Evolutionary conservation across 139 green algal species (phyloP).

Genomic region (Asterochloris sp.): DNA sequence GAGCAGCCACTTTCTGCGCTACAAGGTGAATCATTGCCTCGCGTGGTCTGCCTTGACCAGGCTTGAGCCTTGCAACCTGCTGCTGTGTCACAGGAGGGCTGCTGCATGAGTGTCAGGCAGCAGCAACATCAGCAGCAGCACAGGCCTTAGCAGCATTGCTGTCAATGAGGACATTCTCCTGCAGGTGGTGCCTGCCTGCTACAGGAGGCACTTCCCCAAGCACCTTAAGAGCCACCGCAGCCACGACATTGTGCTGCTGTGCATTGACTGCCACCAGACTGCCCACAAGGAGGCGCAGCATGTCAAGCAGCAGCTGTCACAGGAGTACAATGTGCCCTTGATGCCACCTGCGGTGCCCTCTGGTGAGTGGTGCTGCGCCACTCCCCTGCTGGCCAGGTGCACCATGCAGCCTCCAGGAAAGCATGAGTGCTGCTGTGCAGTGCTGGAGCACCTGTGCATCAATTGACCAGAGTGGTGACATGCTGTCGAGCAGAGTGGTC

Average conservation of each 20-base stretch:
- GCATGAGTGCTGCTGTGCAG: not conserved
- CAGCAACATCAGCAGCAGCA: not conserved
- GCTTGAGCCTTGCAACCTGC: no score
- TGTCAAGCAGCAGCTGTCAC: conserved; percentile 55
- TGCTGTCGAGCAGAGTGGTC: no score
- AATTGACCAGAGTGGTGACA: not conserved
- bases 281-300: conserved; percentile 51
- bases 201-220: conserved; percentile 63
- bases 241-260: conserved; percentile 86
- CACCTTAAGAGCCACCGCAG: conserved; percentile 71
- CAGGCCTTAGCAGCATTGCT: not conserved
- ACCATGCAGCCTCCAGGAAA: not conserved
- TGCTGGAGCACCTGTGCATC: no score
- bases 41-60: no score
- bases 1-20: conserved; percentile 64
- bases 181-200: conserved; percentile 63
- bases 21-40: not conserved
- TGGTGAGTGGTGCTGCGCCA: no score
- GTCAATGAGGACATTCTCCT: not conserved
- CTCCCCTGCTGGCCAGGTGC: not conserved
- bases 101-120: not conserved
- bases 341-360: conserved; percentile 21
- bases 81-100: no score
- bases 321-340: conserved; percentile 59
- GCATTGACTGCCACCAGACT: conserved; percentile 55